Percentiles rank a stretch among this genome's conserved stretches.
Evolutionary conservation across 495 filamentous ascomycete genomes (phyloP).

Genomic region (Lasiosphaeria ovina): DNA sequence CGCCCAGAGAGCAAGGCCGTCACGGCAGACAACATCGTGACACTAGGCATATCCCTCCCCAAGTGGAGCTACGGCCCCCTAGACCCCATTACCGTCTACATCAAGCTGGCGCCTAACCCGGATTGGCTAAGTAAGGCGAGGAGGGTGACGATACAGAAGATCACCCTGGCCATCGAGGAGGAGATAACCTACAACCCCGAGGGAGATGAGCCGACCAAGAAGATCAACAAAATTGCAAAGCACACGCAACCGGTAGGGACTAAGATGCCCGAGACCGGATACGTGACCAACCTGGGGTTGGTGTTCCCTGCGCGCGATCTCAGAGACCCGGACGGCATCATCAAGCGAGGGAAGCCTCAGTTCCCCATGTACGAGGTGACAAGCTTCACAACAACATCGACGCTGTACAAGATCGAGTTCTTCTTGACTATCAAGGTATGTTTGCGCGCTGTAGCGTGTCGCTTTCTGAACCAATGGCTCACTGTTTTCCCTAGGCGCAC

Average conservation of each 20-base stretch:
- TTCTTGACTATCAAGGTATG: conserved; percentile 89
- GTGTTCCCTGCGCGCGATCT: conserved; percentile 90
- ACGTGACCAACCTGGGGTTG: conserved; percentile 84
- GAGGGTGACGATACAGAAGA: conserved; percentile 89
- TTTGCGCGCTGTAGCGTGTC: conserved; percentile 6
- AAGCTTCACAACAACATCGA: conserved; percentile 91
- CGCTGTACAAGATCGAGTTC: conserved; percentile 97
- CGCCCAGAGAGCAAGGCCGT: conserved; percentile 82
- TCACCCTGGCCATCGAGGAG: conserved; percentile 92
- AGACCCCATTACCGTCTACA: conserved; percentile 93
- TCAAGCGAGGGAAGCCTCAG: conserved; percentile 77
- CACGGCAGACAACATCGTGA: conserved; percentile 87
- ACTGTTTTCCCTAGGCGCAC: conserved; percentile 62
- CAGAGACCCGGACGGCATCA: conserved; percentile 81
- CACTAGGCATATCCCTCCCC: conserved; percentile 83
- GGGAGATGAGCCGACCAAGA: conserved; percentile 92
- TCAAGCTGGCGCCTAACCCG: conserved; percentile 86
- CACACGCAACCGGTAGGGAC: conserved; percentile 77
- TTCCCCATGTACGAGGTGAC: conserved; percentile 87
- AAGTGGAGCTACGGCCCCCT: conserved; percentile 95
- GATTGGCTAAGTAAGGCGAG: conserved; percentile 87
- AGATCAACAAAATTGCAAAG: conserved; percentile 80
- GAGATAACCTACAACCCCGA: conserved; percentile 97
- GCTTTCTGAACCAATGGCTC: conserved; percentile 12
- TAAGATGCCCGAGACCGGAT: conserved; percentile 83